Base-by-base conservation (phyloP, 345 rosid genomes). In the Brassica rapa region DNA sequence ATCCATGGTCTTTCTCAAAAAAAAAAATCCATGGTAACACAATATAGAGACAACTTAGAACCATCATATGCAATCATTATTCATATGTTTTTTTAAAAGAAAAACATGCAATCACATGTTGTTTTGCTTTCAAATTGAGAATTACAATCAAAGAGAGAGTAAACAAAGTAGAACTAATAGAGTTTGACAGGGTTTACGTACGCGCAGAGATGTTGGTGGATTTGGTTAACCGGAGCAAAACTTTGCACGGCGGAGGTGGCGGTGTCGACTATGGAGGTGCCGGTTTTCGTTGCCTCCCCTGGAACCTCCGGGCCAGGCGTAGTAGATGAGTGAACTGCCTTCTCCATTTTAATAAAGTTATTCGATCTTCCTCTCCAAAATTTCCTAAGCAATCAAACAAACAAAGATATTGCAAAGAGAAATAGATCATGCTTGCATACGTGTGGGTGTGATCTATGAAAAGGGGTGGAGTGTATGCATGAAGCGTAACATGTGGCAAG, bases 201-300 rank as follows among this genome's bases (percentile, higher is more conserved):
- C 94, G 97, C 94, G 90, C 97, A 91, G 78, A 90, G 97, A 83
- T 91, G 94, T 29, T 88, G 91, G 85, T 93, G 96, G 79, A 90
- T 86, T 74, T 85, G 83, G 81, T 86, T 89, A 64, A 86, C 62
- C 65, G 94, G 94, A 10, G 70, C 85, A 62, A 89, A 91, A 76
- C 83, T 72, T 78, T 88, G 94, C 51, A 90, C 80, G 68, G 94
- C 79, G 12, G 88, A 82, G 27, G 90, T 82, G 41, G 90, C 86
- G 0, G 87, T 81, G 75, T 90, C 97, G 6, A 87, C 74, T 68
- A 90, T 74, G 37, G 90, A 69, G 3, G 90, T 84, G 68, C 77
- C 77, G 1, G 83, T 77, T 23, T 80, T 68, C 0, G 90, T 86
- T 35, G 87, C 81, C 30, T 90, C 86, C 32, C 97, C 96, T 32